Evolutionary conservation across 805 yeast genomes (phyloP).

Genomic region (Phaffomyces antillensis): DNA sequence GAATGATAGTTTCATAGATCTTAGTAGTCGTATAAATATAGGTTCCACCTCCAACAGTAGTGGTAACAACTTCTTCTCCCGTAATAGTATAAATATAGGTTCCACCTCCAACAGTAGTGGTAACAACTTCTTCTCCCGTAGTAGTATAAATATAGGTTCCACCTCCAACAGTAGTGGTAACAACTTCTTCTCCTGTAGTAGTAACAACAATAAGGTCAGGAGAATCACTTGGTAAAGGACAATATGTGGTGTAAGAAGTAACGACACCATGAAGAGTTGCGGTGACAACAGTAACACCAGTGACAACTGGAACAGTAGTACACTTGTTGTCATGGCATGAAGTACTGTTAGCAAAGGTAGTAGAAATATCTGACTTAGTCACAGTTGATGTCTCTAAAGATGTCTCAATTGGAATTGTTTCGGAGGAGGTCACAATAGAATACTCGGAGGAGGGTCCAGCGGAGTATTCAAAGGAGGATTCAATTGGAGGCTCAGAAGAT

Average conservation of each 20-base stretch:
- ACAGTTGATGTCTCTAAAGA: background rate
- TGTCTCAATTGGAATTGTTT: too few species aligned
- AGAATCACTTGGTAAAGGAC: conserved; percentile 1
- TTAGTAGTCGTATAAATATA: background rate
- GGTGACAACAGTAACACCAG: conserved; percentile 1
- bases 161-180: background rate
- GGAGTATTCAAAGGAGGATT: too few species aligned
- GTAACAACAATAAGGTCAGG: background rate
- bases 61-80: background rate
- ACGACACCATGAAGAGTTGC: background rate
- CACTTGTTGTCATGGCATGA: background rate
- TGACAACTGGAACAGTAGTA: background rate
- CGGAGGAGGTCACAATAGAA: too few species aligned
- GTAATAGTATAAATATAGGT: background rate
- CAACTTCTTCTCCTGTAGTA: background rate
- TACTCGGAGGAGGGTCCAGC: too few species aligned
- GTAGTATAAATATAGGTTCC: background rate
- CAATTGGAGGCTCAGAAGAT: background rate
- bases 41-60: background rate
- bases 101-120: background rate
- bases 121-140: background rate
- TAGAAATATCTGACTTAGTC: background rate
- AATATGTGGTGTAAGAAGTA: conserved; percentile 4
- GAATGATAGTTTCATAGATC: background rate
- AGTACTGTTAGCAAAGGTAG: background rate